Conservation (phyloP, 2,329 filamentous ascomycete genomes). For the Trichoderma aggressivum region DNA sequence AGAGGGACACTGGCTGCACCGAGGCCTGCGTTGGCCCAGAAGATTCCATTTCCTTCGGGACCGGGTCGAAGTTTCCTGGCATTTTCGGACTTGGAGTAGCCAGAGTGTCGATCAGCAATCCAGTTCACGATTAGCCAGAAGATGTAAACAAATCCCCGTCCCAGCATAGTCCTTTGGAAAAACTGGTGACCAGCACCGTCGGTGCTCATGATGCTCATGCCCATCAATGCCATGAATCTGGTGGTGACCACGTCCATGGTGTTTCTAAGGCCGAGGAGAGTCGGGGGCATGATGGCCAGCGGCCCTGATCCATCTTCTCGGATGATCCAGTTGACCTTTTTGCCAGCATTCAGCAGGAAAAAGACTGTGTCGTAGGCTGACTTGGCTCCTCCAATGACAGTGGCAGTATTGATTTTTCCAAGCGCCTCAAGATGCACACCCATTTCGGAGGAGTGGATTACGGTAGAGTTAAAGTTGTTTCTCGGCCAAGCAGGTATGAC, state of each 20-base stretch:
- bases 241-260: conserved; percentile 30
- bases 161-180: not conserved
- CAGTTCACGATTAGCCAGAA: not conserved
- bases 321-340: conserved; percentile 35
- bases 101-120: not conserved
- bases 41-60: not conserved
- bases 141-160: not conserved
- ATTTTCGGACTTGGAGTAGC: not conserved
- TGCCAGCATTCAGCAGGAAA: conserved; percentile 29
- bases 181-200: not conserved
- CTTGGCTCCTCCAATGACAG: conserved; percentile 34
- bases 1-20: not conserved
- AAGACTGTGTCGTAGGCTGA: conserved; percentile 35
- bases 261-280: conserved; percentile 27
- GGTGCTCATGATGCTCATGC: conserved; percentile 32
- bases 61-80: not conserved
- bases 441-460: conserved; percentile 30
- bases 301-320: conserved; percentile 21
- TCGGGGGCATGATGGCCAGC: not conserved
- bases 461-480: conserved; percentile 23
- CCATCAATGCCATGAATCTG: conserved; percentile 25
- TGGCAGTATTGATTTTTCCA: conserved; percentile 16
- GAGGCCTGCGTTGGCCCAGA: not conserved
- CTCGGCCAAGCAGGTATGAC: conserved; percentile 25
- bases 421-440: conserved; percentile 17